A percentile compares a stretch with the other conserved stretches of the same genome.
phyloP scores from a whole-genome alignment of 2,329 filamentous ascomycete species.

The Curvularia verruculosa region DNA sequence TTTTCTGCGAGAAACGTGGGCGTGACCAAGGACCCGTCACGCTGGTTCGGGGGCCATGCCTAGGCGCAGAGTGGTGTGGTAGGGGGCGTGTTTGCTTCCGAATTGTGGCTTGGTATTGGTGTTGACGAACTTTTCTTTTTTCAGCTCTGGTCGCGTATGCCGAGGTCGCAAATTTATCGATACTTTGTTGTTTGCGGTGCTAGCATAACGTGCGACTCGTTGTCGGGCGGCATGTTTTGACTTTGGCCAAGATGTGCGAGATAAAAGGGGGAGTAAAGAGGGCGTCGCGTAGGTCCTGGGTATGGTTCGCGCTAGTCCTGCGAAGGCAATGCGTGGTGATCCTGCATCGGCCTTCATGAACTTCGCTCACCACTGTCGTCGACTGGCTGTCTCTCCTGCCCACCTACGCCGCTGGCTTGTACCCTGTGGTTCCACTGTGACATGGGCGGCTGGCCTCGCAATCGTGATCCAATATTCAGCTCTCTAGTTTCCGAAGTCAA shows the following conservation, averaged over 20 bases:
- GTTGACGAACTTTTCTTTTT: background rate
- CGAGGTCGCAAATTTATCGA: background rate
- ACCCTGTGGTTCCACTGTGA: slow-evolving; percentile 1
- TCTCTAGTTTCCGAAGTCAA: slow-evolving; percentile 5
- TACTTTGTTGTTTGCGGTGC: slow-evolving; percentile 9
- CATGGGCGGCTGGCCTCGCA: background rate
- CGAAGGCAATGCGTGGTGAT: background rate
- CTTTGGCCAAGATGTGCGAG: slow-evolving; percentile 5
- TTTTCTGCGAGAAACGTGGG: slow-evolving; percentile 1
- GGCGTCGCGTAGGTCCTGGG: slow-evolving; percentile 1
- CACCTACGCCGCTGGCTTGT: slow-evolving; percentile 5
- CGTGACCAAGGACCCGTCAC: slow-evolving; percentile 9
- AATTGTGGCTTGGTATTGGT: slow-evolving; percentile 5
- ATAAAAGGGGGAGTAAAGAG: slow-evolving; percentile 11
- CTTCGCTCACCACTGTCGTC: background rate
- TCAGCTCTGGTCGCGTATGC: background rate
- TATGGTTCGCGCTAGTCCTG: slow-evolving; percentile 13
- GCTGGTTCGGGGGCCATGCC: slow-evolving; percentile 6
- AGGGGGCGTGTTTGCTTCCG: background rate
- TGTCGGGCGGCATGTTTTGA: slow-evolving; percentile 8
- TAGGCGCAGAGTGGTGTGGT: background rate
- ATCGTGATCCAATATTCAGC: slow-evolving; percentile 2
- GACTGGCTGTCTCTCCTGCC: background rate
- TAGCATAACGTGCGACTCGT: slow-evolving; percentile 3
- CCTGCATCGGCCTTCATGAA: slow-evolving; percentile 2